Evolutionary conservation across 805 yeast species (phyloP).

Genomic region (Grigorovia jiainica): DNA sequence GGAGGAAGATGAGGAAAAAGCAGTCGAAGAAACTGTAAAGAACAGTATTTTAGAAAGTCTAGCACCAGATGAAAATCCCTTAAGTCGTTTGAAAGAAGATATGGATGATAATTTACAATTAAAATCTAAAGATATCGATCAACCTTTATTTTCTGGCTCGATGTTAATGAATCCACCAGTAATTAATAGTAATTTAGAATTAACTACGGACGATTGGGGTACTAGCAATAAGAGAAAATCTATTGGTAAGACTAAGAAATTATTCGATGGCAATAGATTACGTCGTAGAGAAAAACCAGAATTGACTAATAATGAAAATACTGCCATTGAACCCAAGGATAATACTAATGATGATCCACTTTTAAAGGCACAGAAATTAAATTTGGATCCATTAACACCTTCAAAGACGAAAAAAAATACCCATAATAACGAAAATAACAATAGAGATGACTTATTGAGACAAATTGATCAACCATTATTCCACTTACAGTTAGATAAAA

Average conservation of each 20-base stretch:
- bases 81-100: slow-evolving; percentile 37
- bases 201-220: neutral
- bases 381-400: slow-evolving; percentile 18
- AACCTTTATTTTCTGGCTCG: slow-evolving; percentile 28
- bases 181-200: neutral
- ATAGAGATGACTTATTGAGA: neutral
- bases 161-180: slow-evolving; percentile 1
- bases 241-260: slow-evolving; percentile 15
- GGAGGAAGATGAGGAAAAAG: neutral
- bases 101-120: slow-evolving; percentile 10
- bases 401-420: slow-evolving; percentile 17
- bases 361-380: slow-evolving; percentile 26
- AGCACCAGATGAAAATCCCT: slow-evolving; percentile 27
- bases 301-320: neutral
- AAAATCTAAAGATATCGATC: slow-evolving; percentile 18
- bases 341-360: slow-evolving; percentile 19
- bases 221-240: slow-evolving; percentile 3
- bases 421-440: neutral
- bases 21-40: neutral
- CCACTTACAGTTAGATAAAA: neutral
- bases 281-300: slow-evolving; percentile 27
- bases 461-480: neutral
- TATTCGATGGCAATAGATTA: slow-evolving; percentile 40
- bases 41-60: slow-evolving; percentile 7
- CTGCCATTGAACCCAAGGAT: neutral